Evolutionary conservation across 2,329 filamentous ascomycete species (phyloP), one percentile per base, ranked within the genome.

Genomic region (Curvularia sp.): DNA sequence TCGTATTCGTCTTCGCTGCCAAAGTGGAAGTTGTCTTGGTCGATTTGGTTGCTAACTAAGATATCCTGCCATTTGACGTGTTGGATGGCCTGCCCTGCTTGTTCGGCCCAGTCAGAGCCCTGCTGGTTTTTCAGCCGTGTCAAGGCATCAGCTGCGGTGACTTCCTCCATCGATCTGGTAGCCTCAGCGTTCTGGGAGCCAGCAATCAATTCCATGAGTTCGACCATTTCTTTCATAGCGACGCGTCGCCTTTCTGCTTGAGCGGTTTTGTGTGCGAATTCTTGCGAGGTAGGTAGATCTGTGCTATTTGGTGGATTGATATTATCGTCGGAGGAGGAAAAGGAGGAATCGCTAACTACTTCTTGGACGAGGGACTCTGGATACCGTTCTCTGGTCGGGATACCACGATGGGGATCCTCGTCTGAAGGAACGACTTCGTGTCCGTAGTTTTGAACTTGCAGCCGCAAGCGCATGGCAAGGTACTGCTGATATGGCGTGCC

Each of bases 391-490:
- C 41, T 47, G 4, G 13, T 47, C 12, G 56, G 56, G 18, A 58
- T 20, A n/a, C 56, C 56, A 4, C 52, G 52, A 13, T 47, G 22
- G 4, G 52, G 56, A 22, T 55, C 47, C 18, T 33, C 33, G 33
- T 33, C 30, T 2, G 43, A 41, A 9, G 42, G 13, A 28, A 31
- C 26, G 43, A 33, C 20, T 28, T 46, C 53, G 28, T 54, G 18
- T 20, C 56, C 56, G 22, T 58, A 58, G 33, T 58, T 41, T 22
- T 55, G 46, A 15, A 47, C 9, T 30, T 55, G 52, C 15, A 58
- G n/a, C 15, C 31, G 22, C 8, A 1, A 26, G 5, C 41, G 41
- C 56, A 58, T 58, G 20, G 20, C n/a, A 30, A 12, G 46, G 24
- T 58, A 55, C 18, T 46, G 31, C 12, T 55, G n/a, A 35, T 51